Evolutionary conservation across 257 asterid species (phyloP).

Genomic region (Nicotiana tomentosiformis): DNA sequence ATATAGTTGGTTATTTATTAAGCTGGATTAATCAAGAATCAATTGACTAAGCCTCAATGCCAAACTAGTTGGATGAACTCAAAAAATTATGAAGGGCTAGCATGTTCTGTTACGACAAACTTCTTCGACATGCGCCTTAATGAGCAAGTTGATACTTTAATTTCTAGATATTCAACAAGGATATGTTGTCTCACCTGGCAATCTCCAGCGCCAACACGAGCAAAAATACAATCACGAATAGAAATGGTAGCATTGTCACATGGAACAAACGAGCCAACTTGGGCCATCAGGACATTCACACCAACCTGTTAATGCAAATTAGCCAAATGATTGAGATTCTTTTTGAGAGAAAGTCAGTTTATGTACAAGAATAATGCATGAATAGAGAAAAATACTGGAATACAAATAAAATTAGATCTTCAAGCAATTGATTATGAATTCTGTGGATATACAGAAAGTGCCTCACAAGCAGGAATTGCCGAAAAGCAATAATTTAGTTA

Average conservation of each 20-base stretch:
- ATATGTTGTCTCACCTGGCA: slow-evolving; percentile 67
- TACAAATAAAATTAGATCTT: slow-evolving; percentile 2
- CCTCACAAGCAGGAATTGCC: neutral
- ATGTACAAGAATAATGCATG: neutral
- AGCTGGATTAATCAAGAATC: neutral
- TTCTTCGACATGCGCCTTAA: neutral
- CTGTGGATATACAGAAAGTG: neutral
- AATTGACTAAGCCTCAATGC: neutral
- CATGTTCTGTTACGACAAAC: neutral
- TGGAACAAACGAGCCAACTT: slow-evolving; percentile 88
- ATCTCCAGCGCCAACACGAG: slow-evolving; percentile 99
- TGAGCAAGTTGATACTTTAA: neutral
- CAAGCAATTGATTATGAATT: neutral
- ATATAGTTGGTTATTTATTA: neutral
- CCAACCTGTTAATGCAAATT: slow-evolving; percentile 58
- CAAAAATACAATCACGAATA: slow-evolving; percentile 93
- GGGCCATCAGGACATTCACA: slow-evolving; percentile 92
- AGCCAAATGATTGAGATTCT: neutral
- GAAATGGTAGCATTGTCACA: slow-evolving; percentile 84
- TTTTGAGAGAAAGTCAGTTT: neutral
- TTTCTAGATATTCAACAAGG: slow-evolving; percentile 7
- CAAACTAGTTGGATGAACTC: neutral
- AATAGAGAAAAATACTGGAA: neutral
- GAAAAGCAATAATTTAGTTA: neutral
- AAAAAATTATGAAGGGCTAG: neutral